Conservation (phyloP, 148 eudicot genomes). For the Nepenthes mirabilis region DNA sequence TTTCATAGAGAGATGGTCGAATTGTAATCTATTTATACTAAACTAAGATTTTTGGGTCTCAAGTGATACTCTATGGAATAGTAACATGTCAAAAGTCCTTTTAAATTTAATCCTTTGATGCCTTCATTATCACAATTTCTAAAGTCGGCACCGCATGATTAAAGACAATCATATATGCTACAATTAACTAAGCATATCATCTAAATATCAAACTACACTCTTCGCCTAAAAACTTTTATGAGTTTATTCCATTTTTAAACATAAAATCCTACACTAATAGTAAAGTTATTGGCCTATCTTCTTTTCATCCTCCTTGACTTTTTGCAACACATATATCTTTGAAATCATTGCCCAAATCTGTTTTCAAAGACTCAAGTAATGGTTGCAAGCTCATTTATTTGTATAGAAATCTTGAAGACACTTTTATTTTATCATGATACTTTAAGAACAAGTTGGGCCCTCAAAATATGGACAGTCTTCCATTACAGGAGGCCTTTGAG, state of each 20-base stretch:
- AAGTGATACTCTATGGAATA: no score
- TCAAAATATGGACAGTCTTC: neutral
- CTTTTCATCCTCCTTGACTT: neutral
- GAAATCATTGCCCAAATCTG: conserved; percentile 1
- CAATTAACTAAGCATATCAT: no score
- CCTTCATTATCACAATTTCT: no score
- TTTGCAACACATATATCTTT: neutral
- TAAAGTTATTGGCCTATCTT: neutral
- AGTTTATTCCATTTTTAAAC: neutral
- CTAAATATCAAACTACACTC: neutral
- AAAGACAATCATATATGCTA: no score
- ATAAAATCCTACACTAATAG: neutral
- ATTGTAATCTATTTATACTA: no score
- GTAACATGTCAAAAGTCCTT: no score
- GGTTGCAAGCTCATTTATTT: conserved; percentile 6
- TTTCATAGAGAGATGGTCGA: no score
- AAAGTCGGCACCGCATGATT: no score
- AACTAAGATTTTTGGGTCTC: no score
- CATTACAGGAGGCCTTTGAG: neutral
- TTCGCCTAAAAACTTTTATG: neutral
- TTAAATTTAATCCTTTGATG: no score
- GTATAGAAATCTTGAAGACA: conserved; percentile 13
- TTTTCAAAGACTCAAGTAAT: neutral
- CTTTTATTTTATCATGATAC: conserved; percentile 4
- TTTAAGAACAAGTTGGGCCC: neutral